phyloP scores from a whole-genome alignment of 2,329 filamentous ascomycete species.

The Aspergillus intermedius region DNA sequence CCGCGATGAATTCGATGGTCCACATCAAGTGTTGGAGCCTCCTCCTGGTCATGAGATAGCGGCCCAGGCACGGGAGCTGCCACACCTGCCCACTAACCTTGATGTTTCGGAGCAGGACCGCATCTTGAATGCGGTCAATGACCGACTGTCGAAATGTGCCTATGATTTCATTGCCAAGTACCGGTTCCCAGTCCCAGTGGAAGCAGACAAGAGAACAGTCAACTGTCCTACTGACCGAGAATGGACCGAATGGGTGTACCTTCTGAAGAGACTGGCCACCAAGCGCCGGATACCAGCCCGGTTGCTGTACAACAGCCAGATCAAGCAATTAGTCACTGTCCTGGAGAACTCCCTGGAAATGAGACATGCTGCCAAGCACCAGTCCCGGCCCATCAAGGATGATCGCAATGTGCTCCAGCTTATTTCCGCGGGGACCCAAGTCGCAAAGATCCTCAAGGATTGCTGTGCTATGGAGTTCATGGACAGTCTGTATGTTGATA shows the following conservation, averaged over 20 bases:
- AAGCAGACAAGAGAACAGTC: constrained; percentile 72
- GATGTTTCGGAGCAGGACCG: constrained; percentile 78
- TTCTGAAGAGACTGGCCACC: constrained; percentile 76
- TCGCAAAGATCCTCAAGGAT: constrained; percentile 81
- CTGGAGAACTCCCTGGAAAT: constrained; percentile 84
- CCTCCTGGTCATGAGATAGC: constrained; percentile 66
- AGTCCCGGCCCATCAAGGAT: constrained; percentile 76
- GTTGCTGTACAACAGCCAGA: constrained; percentile 81
- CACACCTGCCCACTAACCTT: constrained; percentile 74
- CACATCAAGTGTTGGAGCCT: constrained; percentile 71
- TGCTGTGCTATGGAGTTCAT: constrained; percentile 75
- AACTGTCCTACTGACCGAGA: constrained; percentile 70
- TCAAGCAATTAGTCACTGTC: constrained; percentile 84
- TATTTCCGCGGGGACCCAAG: constrained; percentile 79
- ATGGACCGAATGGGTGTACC: constrained; percentile 89
- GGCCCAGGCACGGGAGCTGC: constrained; percentile 71
- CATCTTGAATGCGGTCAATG: constrained; percentile 73
- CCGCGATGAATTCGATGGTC: constrained; percentile 83
- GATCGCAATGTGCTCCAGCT: constrained; percentile 83
- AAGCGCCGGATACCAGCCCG: constrained; percentile 78
- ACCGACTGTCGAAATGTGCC: constrained; percentile 75
- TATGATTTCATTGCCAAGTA: constrained; percentile 90
- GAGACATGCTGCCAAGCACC: constrained; percentile 77
- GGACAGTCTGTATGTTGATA: constrained; percentile 73
- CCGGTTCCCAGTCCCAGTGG: constrained; percentile 80